Evolutionary conservation across 2,329 filamentous ascomycete genomes (phyloP), one percentile per base, ranked within the genome.

Genomic region (Calonectria fujianensis): DNA sequence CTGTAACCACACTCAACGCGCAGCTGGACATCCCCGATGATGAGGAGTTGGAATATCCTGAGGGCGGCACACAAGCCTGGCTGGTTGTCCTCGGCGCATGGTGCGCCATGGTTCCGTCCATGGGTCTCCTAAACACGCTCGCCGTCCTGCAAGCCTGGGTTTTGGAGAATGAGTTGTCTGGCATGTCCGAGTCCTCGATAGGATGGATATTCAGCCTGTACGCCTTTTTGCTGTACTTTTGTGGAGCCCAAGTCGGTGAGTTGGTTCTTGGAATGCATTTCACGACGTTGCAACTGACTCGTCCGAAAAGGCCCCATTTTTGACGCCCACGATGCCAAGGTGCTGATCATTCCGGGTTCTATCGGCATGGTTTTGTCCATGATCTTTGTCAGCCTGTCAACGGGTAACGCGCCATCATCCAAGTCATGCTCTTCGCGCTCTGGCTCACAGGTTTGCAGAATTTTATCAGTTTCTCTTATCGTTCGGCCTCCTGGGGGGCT

Each of bases 191-290:
- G 54, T 90, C 90, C 14, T 89, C 87, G 8, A 90, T 93, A 41
- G 93, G 93, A 1, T 96, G 94, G 94, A 94, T 96, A 72, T 94
- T 95, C 77, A 90, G 92, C 77, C 86, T 94, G 65, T 95, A 94
- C 79, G 88, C 91, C 29, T 95, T 95, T 80, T 86, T 95, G 50
- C 88, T 92, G 18, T 94, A 94, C 82, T 93, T 94, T 80, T 91
- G 93, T 65, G 93, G 94, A 16, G 89, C 94, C 0, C 92, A 94
- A 80, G 90, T 94, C 52, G 94, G 83, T 75, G 57, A 66, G 77
- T 66, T 41, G 41, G 16, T 8, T 18, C 24, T 14, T 8, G 3
- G 24, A 8, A 39, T 41, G 27, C 57, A 39, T 20, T 16, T 16
- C 14, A 14, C 24, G 37, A 18, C 52, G 8, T 9, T 14, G 7